These are phyloP conservation scores for Pleurotus giganteus DNA, from an alignment of 768 basidiomycete genomes.

Conservation along the genomic window DNA sequence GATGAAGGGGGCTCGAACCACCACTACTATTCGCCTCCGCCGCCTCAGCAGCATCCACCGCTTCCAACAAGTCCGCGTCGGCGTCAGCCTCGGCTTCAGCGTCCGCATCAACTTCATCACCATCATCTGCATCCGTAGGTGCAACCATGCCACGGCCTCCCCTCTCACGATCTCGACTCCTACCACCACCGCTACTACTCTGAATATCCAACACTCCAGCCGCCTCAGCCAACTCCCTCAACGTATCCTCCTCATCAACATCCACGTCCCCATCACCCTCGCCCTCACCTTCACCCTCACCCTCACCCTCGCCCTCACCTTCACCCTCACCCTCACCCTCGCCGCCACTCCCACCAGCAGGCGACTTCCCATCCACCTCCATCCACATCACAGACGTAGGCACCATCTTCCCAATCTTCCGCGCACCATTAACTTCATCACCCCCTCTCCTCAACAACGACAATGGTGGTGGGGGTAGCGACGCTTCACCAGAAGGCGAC, in stretches of 20 bases:
- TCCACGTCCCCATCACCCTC: slow-evolving; percentile 10
- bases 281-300: slow-evolving; percentile 18
- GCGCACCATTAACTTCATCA: slow-evolving; percentile 11
- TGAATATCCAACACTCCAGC: slow-evolving; percentile 29
- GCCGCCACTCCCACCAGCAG: background rate
- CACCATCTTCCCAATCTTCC: slow-evolving; percentile 7
- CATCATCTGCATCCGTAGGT: slow-evolving; percentile 16
- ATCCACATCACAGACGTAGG: background rate
- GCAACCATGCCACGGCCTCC: slow-evolving; percentile 4
- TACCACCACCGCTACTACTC: slow-evolving; percentile 13
- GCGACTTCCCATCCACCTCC: background rate
- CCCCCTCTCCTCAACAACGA: slow-evolving; percentile 10
- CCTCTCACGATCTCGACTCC: slow-evolving; percentile 4
- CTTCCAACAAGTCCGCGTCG: slow-evolving; percentile 48
- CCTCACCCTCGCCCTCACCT: slow-evolving; percentile 15
- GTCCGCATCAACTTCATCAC: slow-evolving; percentile 33
- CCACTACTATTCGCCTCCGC: slow-evolving; percentile 41
- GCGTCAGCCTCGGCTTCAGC: slow-evolving; percentile 31
- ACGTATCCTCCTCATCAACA: slow-evolving; percentile 6
- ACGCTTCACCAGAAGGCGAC: background rate
- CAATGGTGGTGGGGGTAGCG: slow-evolving; percentile 1
- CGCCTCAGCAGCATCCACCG: slow-evolving; percentile 49
- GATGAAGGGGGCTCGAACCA: too few relatives aligned
- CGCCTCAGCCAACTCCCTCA: slow-evolving; percentile 13
- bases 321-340: slow-evolving; percentile 18